phyloP scores from a whole-genome alignment of 306 rosid species.

The Citrullus mucosospermus region DNA sequence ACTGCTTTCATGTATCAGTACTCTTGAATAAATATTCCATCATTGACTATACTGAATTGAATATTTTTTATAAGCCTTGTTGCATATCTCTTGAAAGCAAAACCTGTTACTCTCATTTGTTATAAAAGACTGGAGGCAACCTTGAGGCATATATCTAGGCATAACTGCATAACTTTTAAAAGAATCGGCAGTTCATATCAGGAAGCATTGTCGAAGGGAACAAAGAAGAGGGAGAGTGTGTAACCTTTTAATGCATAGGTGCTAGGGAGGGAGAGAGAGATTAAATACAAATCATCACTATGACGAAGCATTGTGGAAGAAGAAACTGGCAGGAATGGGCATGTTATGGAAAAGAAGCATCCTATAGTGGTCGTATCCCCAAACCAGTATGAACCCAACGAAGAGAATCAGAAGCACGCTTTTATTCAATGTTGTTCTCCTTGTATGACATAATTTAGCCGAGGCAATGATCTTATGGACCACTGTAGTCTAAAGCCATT shows the following conservation, averaged over 20 bases:
- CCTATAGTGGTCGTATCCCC: background rate
- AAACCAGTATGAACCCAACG: background rate
- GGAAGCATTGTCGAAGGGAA: background rate
- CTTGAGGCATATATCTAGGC: background rate
- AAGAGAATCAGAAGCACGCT: background rate
- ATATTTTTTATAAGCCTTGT: background rate
- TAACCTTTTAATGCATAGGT: background rate
- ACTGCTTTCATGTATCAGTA: background rate
- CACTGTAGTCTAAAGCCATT: background rate
- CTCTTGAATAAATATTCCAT: background rate
- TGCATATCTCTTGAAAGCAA: background rate
- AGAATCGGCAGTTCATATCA: background rate
- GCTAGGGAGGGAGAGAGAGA: background rate
- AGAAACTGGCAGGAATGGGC: background rate
- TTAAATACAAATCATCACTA: background rate
- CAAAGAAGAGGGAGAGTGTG: background rate
- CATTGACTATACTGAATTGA: background rate
- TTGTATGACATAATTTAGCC: background rate
- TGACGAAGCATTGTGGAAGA: background rate
- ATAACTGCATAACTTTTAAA: background rate
- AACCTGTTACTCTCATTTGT: background rate
- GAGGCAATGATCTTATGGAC: background rate
- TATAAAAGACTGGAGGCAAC: background rate
- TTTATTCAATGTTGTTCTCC: background rate
- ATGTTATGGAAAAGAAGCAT: background rate